Conservation (phyloP, 768 basidiomycete genomes). For the Glaciozyma martinii region DNA sequence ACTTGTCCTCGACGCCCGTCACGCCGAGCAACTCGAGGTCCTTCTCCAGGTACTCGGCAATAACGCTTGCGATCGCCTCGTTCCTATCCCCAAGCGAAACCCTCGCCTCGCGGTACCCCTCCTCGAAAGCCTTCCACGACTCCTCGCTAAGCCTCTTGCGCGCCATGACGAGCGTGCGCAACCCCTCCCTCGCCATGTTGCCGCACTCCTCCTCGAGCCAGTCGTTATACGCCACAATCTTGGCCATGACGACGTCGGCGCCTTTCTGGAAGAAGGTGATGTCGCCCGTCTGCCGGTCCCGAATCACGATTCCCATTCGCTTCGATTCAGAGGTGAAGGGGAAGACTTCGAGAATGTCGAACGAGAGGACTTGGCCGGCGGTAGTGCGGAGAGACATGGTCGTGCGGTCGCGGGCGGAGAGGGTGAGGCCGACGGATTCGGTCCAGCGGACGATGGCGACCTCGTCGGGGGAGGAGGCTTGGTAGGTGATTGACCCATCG, state of each 20-base stretch:
- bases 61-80: slow-evolving; percentile 67
- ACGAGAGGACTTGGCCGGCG: slow-evolving; percentile 54
- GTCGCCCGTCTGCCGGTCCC: slow-evolving; percentile 64
- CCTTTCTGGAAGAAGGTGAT: slow-evolving; percentile 91
- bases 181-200: slow-evolving; percentile 94
- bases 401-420: slow-evolving; percentile 80
- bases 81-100: slow-evolving; percentile 64
- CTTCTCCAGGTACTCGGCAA: slow-evolving; percentile 67
- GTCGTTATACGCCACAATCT: slow-evolving; percentile 90
- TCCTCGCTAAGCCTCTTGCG: slow-evolving; percentile 64
- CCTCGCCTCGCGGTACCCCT: slow-evolving; percentile 64
- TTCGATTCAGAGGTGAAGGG: slow-evolving; percentile 98
- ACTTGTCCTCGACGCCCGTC: slow-evolving; percentile 97
- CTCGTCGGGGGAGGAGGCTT: slow-evolving; percentile 97
- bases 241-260: slow-evolving; percentile 95
- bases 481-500: slow-evolving; percentile 89
- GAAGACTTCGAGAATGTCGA: slow-evolving; percentile 86
- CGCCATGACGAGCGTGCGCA: slow-evolving; percentile 88
- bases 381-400: slow-evolving; percentile 76
- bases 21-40: slow-evolving; percentile 86
- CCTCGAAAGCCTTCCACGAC: slow-evolving; percentile 64
- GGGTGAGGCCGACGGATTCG: slow-evolving; percentile 80
- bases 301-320: slow-evolving; percentile 95
- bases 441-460: slow-evolving; percentile 98
- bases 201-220: slow-evolving; percentile 98